Evolutionary conservation across 768 basidiomycete genomes (phyloP).

Genomic region (Termitomyces sp.): DNA sequence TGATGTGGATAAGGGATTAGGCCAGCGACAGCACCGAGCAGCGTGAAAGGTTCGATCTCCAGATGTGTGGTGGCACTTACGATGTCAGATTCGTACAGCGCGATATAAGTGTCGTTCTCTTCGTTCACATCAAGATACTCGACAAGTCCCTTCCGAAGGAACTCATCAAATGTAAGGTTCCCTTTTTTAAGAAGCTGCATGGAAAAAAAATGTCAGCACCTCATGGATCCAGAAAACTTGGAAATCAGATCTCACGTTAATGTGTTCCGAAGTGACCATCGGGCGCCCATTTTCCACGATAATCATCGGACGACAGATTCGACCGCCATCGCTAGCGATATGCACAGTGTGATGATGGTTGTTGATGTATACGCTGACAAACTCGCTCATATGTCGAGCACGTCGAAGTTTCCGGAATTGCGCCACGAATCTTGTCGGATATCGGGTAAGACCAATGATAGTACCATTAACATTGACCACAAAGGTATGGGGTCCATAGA

Average conservation of each 20-base stretch:
- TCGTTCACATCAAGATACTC: constrained; percentile 99
- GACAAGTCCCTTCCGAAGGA: constrained; percentile 85
- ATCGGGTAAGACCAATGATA: constrained; percentile 88
- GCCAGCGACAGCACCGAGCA: constrained; percentile 96
- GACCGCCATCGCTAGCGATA: constrained; percentile 94
- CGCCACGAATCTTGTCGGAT: constrained; percentile 77
- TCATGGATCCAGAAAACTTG: constrained; percentile 1
- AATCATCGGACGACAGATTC: constrained; percentile 96
- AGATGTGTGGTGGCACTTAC: constrained; percentile 83
- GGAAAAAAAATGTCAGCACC: constrained; percentile 2
- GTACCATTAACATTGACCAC: constrained; percentile 97
- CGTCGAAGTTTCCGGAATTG: constrained; percentile 92
- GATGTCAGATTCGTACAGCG: constrained; percentile 88
- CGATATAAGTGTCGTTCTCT: constrained; percentile 96
- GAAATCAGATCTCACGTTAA: constrained; percentile 45
- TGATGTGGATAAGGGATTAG: constrained; percentile 99
- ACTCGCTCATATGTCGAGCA: constrained; percentile 89
- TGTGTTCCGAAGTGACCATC: constrained; percentile 75
- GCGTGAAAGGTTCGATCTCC: constrained; percentile 97
- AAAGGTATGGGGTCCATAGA: constrained; percentile 89
- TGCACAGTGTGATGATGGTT: constrained; percentile 93
- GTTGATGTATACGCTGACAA: constrained; percentile 94
- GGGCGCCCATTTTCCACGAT: constrained; percentile 84
- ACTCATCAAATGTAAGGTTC: constrained; percentile 84
- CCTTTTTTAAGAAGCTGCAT: constrained; percentile 74